phyloP scores from a whole-genome alignment of 2,329 filamentous ascomycete species.

The Phyllosticta capitalensis region DNA sequence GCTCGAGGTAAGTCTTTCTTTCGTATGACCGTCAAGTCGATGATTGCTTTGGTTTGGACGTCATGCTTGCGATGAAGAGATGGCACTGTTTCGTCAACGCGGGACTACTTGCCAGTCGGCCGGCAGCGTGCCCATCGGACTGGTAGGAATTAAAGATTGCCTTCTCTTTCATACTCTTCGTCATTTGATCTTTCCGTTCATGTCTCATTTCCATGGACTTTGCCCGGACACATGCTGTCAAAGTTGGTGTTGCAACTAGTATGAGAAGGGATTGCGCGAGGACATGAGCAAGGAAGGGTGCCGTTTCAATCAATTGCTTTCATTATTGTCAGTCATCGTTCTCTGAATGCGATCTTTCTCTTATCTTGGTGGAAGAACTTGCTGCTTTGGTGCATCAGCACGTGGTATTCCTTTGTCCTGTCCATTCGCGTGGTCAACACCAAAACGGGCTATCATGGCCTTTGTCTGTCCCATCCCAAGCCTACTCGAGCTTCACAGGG shows the following conservation, averaged over 20 bases:
- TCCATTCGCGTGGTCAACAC: background rate
- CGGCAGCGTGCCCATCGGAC: background rate
- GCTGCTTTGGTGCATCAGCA: background rate
- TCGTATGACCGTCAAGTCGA: too few relatives aligned
- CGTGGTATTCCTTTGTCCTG: background rate
- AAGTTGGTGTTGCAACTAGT: background rate
- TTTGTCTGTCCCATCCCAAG: background rate
- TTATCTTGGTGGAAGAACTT: background rate
- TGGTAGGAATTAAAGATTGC: background rate
- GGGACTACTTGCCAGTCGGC: background rate
- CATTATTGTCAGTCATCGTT: background rate
- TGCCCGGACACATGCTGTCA: background rate
- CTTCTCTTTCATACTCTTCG: background rate
- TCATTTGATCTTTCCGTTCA: background rate
- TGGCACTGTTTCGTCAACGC: background rate
- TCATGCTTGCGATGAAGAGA: background rate
- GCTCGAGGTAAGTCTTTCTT: too few relatives aligned
- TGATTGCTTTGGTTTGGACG: background rate
- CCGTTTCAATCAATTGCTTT: background rate
- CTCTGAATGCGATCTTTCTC: background rate
- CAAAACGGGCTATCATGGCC: background rate
- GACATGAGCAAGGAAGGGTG: background rate
- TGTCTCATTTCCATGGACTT: background rate
- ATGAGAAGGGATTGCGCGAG: background rate
- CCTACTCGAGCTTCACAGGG: background rate